These are phyloP conservation scores for Alternaria brassicicola DNA, from an alignment of 2,329 filamentous ascomycete genomes.

Conservation along the genomic window DNA sequence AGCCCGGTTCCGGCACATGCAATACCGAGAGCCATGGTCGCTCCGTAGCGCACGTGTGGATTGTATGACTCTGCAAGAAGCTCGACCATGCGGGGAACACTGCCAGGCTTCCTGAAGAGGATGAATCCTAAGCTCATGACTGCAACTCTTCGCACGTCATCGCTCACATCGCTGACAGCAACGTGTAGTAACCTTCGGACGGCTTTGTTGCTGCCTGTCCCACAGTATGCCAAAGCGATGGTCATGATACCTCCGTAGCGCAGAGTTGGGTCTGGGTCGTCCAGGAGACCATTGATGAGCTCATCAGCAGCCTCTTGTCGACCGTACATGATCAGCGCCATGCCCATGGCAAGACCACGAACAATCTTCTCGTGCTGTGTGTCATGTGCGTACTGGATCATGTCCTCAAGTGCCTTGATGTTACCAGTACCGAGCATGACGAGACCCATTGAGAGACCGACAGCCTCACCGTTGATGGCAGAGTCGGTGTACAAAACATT, in stretches of 20 bases:
- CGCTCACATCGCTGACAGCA: conserved; percentile 96
- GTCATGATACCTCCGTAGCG: conserved; percentile 98
- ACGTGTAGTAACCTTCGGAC: conserved; percentile 94
- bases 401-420: conserved; percentile 88
- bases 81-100: conserved; percentile 98
- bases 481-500: conserved; percentile 90
- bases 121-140: conserved; percentile 99
- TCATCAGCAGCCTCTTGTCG: conserved; percentile 94
- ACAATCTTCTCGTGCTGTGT: conserved; percentile 99
- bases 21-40: conserved; percentile 97
- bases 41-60: conserved; percentile 95
- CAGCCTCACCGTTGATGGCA: conserved; percentile 94
- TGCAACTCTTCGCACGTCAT: conserved; percentile 93
- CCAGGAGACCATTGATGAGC: conserved; percentile 89
- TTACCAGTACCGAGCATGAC: conserved; percentile 99
- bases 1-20: conserved; percentile 95
- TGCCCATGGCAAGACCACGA: conserved; percentile 90
- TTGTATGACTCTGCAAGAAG: conserved; percentile 98
- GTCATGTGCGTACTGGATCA: conserved; percentile 97
- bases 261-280: conserved; percentile 90
- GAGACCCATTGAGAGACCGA: conserved; percentile 93
- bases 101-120: conserved; percentile 95
- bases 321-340: conserved; percentile 98
- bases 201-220: conserved; percentile 97
- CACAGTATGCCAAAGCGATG: conserved; percentile 96